phyloP scores from a whole-genome alignment of 805 yeast species.

The Suhomyces sp. region DNA sequence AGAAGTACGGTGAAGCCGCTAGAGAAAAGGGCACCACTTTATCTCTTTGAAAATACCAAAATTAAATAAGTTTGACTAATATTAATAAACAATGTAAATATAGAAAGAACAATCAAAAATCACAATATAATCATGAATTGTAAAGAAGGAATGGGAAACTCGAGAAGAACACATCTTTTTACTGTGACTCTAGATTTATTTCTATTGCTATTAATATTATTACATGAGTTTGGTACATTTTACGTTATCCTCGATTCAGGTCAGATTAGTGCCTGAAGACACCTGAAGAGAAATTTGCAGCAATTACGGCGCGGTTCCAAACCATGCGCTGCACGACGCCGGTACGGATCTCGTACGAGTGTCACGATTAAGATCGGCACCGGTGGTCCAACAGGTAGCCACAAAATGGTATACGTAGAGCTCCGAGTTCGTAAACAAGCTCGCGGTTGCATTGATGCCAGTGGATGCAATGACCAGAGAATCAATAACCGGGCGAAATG shows the following conservation, averaged over 20 bases:
- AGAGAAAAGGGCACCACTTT: conserved; percentile 67
- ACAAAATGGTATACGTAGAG: no score
- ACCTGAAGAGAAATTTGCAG: conserved; percentile 23
- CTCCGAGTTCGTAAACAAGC: not conserved
- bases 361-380: conserved; percentile 21
- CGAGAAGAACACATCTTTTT: conserved; percentile 16
- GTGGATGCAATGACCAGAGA: no score
- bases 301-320: conserved; percentile 17
- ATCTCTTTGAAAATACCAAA: conserved; percentile 15
- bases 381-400: conserved; percentile 23
- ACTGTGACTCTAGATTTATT: no score
- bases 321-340: no score
- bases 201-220: no score
- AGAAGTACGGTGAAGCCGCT: conserved; percentile 95
- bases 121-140: no score
- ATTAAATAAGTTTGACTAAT: not conserved
- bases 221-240: conserved; percentile 7
- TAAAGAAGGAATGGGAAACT: not conserved
- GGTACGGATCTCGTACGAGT: conserved; percentile 22
- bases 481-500: no score
- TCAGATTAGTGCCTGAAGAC: conserved; percentile 27
- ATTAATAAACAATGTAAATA: not conserved
- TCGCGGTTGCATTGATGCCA: not conserved
- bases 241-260: conserved; percentile 12
- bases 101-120: no score